Evolutionary conservation across 2,329 filamentous ascomycete species (phyloP).

Genomic region (Colletotrichum magnum): DNA sequence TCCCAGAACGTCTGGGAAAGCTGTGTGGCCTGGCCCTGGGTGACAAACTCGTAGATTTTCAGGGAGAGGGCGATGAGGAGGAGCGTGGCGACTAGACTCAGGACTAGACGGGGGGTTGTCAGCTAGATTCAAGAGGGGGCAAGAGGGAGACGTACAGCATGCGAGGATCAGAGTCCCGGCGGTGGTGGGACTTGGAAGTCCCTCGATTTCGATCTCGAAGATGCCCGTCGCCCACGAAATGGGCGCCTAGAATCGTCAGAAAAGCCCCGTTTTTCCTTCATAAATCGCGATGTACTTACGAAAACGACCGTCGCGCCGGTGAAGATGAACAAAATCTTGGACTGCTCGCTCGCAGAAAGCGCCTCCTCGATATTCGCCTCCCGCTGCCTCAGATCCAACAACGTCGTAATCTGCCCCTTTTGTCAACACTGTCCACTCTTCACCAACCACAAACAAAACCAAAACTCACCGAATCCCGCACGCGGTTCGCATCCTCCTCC

Average conservation of each 20-base stretch:
- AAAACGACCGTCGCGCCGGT: slow-evolving; percentile 38
- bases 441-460: background rate
- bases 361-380: slow-evolving; percentile 43
- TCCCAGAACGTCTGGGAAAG: background rate
- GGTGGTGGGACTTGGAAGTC: slow-evolving; percentile 11
- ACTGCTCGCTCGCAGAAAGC: slow-evolving; percentile 41
- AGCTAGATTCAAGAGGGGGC: background rate
- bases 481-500: slow-evolving; percentile 39
- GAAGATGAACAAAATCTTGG: slow-evolving; percentile 43
- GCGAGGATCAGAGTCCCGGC: slow-evolving; percentile 24
- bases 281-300: background rate
- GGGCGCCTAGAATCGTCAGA: slow-evolving; percentile 26
- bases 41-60: slow-evolving; percentile 37
- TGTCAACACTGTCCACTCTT: background rate
- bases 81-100: slow-evolving; percentile 36
- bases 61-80: slow-evolving; percentile 38
- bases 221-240: slow-evolving; percentile 40
- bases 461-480: slow-evolving; percentile 34
- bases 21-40: slow-evolving; percentile 11
- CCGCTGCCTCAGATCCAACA: slow-evolving; percentile 40
- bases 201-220: slow-evolving; percentile 36
- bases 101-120: slow-evolving; percentile 1
- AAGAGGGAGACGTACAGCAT: slow-evolving; percentile 21
- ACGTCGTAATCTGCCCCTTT: slow-evolving; percentile 32
- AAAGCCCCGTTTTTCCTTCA: background rate